These are phyloP conservation scores for Ceratocystis cacaofunesta DNA, from an alignment of 2,329 filamentous ascomycete species.

Conservation along the genomic window DNA sequence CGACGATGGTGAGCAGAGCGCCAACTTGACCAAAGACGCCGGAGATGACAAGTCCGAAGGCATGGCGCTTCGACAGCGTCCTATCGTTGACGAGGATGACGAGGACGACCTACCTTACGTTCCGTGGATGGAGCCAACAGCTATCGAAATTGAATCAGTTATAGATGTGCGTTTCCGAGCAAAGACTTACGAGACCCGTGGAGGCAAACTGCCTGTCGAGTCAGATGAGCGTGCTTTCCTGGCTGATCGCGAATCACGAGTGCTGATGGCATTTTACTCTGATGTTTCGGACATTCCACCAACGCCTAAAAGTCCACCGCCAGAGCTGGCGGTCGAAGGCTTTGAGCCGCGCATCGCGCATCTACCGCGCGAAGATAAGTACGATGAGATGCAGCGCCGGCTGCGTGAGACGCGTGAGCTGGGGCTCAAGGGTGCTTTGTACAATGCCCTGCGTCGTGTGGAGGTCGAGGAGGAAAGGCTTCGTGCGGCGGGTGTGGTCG, in stretches of 20 bases:
- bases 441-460: constrained; percentile 31
- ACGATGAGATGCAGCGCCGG: constrained; percentile 35
- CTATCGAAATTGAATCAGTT: constrained; percentile 31
- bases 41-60: constrained; percentile 60
- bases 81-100: constrained; percentile 40
- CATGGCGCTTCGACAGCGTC: constrained; percentile 48
- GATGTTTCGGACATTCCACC: constrained; percentile 39
- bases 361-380: constrained; percentile 29
- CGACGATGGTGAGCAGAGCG: constrained; percentile 39
- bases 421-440: constrained; percentile 30
- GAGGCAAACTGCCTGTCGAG: constrained; percentile 35
- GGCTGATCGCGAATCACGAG: constrained; percentile 40
- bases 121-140: constrained; percentile 36
- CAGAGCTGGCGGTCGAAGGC: constrained; percentile 22
- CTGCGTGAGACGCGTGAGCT: constrained; percentile 33
- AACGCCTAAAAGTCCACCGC: constrained; percentile 39
- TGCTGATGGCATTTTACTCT: constrained; percentile 47
- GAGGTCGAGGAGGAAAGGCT: constrained; percentile 26
- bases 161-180: constrained; percentile 33
- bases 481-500: constrained; percentile 19
- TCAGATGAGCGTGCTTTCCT: constrained; percentile 43
- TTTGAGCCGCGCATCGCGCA: constrained; percentile 23
- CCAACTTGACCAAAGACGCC: constrained; percentile 56
- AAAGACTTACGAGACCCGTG: constrained; percentile 39
- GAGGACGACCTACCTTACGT: constrained; percentile 41